Evolutionary conservation across 1,139 yeast species (phyloP), one percentile per base, ranked within the genome.

Genomic region (Sugiyamaella novakii): DNA sequence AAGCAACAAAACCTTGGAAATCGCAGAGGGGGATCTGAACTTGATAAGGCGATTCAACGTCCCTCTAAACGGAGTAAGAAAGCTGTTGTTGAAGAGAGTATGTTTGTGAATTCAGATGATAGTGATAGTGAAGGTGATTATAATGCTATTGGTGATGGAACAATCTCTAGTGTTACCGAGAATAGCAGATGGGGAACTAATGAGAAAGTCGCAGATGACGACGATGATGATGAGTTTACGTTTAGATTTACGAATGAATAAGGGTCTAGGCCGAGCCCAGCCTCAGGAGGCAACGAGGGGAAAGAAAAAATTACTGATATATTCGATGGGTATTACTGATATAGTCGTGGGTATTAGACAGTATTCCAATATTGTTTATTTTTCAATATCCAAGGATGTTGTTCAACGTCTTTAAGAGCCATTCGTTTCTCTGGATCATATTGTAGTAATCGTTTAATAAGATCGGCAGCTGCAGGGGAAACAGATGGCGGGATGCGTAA

Each of bases 301-400:
- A 24, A 10, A 24, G 27, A 6, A 15, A 22, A 30, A 30, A 14
- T 30, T 17, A 17, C 3, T 31, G 15, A 31, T 31, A 15, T 29
- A 29, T 31, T 31, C 35, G 17, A 12, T 31, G 17, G n/a, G n/a
- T 15, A 31, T 31, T 17, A 15, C 35, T 14, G 15, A 28, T 17
- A 31, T 3, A 31, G 35, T n/a, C n/a, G 21, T 6, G 19, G 37
- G 27, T 34, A 34, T 37, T 47, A 54, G n/a, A 53, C 54, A 7
- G 54, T 47, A 37, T 57, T 57, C 84, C 84, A 80, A 41, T 63
- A 63, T 3, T 78, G 77, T 60, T 74, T 77, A 64, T 87, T 81
- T 59, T 79, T 81, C 11, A 72, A 54, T 2, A 91, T 84, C 97
- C 97, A 91, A 0, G 95, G 92, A 65, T 91, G 98, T 5, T 66